These are phyloP conservation scores for Aspergillus sp. DNA, from an alignment of 2,329 filamentous ascomycete species.

Conservation along the genomic window DNA sequence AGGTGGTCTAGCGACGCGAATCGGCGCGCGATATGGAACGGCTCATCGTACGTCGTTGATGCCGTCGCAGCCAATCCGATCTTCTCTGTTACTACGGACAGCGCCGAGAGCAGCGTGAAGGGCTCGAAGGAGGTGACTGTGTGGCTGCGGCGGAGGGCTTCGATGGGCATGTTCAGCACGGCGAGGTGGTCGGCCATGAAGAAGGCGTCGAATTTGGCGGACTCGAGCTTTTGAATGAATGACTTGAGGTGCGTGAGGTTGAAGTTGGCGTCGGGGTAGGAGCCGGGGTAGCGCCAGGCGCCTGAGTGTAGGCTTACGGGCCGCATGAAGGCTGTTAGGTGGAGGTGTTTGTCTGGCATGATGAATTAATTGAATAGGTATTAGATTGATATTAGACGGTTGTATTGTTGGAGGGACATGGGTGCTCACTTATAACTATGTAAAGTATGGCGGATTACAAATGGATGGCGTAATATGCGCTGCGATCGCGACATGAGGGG, in stretches of 20 bases:
- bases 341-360: conserved; percentile 37
- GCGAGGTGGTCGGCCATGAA: conserved; percentile 59
- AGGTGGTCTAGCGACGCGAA: conserved; percentile 55
- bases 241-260: conserved; percentile 54
- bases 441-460: background rate
- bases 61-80: conserved; percentile 56
- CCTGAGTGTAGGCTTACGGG: conserved; percentile 58
- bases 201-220: conserved; percentile 57
- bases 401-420: too few relatives aligned
- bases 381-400: too few relatives aligned
- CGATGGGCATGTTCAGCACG: conserved; percentile 57
- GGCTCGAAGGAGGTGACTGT: conserved; percentile 60
- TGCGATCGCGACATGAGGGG: background rate
- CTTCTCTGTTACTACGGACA: conserved; percentile 50
- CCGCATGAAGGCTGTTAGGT: conserved; percentile 61
- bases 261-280: conserved; percentile 60
- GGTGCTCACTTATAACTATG: too few relatives aligned
- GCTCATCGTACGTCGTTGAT: conserved; percentile 54
- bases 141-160: conserved; percentile 58
- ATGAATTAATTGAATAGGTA: background rate
- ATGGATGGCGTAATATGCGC: background rate
- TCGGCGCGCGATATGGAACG: conserved; percentile 54
- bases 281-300: conserved; percentile 57
- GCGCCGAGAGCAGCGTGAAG: conserved; percentile 53
- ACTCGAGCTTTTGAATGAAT: conserved; percentile 56